These are phyloP conservation scores for Phytophthora hibernalis DNA, from an alignment of 352 stramenopile genomes.

Conservation along the genomic window DNA sequence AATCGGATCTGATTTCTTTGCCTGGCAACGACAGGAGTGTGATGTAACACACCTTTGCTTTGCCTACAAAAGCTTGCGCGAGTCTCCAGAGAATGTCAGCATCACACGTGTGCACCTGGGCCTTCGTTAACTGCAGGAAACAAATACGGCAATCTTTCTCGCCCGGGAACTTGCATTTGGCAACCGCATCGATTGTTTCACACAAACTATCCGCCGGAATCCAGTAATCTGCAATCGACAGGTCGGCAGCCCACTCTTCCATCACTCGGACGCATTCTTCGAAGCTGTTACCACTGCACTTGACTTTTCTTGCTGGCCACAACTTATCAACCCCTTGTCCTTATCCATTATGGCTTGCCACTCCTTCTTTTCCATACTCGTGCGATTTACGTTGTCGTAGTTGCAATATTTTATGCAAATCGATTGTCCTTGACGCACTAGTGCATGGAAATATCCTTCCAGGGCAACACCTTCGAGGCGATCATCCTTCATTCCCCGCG, in stretches of 20 bases:
- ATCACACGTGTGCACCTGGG: constrained; percentile 3
- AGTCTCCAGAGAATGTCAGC: constrained; percentile 8
- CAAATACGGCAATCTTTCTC: constrained; percentile 2
- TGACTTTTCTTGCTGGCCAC: background rate
- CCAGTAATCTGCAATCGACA: background rate
- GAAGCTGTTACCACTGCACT: background rate
- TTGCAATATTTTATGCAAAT: constrained; percentile 6
- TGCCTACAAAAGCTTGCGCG: constrained; percentile 6
- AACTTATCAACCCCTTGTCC: background rate
- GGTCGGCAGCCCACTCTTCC: background rate
- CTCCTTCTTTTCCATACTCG: background rate
- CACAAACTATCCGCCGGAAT: constrained; percentile 5
- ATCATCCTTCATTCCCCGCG: constrained; percentile 2
- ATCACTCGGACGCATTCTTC: constrained; percentile 1
- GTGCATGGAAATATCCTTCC: constrained; percentile 13
- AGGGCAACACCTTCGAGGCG: constrained; percentile 6
- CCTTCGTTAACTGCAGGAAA: constrained; percentile 20
- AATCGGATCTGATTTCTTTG: background rate
- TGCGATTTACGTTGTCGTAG: constrained; percentile 7
- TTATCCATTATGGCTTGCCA: background rate
- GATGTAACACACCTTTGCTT: constrained; percentile 7
- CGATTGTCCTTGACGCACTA: constrained; percentile 1
- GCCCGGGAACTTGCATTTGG: constrained; percentile 4
- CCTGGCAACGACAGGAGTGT: background rate
- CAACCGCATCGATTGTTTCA: constrained; percentile 15